Base-by-base conservation (phyloP, 2,329 filamentous ascomycete genomes). In the Elsinoe fawcettii region DNA sequence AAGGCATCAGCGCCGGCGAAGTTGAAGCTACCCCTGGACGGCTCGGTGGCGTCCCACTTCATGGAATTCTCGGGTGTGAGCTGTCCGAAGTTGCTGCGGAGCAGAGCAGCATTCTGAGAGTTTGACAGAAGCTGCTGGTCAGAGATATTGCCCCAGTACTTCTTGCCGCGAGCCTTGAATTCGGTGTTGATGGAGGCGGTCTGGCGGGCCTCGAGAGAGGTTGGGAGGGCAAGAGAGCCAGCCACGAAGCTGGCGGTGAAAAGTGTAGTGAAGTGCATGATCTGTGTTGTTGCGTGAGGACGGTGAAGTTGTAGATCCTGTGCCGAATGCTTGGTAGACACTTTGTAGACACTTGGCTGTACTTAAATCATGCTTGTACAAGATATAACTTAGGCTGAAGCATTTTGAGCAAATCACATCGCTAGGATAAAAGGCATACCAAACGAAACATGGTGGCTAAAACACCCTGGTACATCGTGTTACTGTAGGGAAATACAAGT, bases 101-200 rank as follows among this genome's bases (percentile, higher is more conserved):
- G 80, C 64, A 85, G 75, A 59, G 75, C 74, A 14, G 75, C 75
- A 58, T 77, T 30, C 8, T 32, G 47, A 0, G 49, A 20, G 9
- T 60, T 34, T 6, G 46, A 41, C 39, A 60, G 46, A n/a, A 39
- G 34, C 23, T 49, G 49, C 18, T 70, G 68, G 55, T 61, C 64
- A 32, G 68, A 66, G 51, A 71, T 66, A 2, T 69, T 71, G 25
- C 85, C 85, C 57, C 79, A 81, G 71, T 87, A 88, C 62, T 79
- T 74, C 73, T 87, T 87, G 60, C 84, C 84, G 64, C 80, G 78
- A 58, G 78, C 77, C 66, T 80, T 79, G 71, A 85, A 80, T 18
- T 37, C 32, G 9, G 2, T 36, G 49, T 37, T 37, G 32, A 53
- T 36, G 8, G 49, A 53, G 7, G 49, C 16, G 5, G 20, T 6